Percentiles rank a stretch among this genome's conserved stretches.
Conservation (phyloP, 495 filamentous ascomycete genomes). For the Penicillium herquei region DNA sequence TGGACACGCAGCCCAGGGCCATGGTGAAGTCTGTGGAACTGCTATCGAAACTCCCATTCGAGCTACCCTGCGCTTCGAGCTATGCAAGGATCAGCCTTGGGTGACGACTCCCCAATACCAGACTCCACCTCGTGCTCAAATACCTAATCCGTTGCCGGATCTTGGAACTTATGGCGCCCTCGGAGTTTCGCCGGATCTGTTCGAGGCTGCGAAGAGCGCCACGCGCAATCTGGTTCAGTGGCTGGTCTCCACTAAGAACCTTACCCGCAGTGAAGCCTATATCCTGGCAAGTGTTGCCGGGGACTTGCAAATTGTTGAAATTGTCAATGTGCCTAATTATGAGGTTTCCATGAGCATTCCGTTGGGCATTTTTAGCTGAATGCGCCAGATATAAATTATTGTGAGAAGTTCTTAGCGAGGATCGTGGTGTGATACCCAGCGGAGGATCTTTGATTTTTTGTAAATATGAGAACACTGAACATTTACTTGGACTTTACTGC, state of each 20-base stretch:
- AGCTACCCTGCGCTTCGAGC: conserved; percentile 43
- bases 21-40: conserved; percentile 53
- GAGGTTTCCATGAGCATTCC: conserved; percentile 47
- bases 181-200: conserved; percentile 42
- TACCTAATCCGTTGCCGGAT: conserved; percentile 25
- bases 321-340: conserved; percentile 51
- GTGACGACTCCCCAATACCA: conserved; percentile 44
- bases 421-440: conserved; percentile 17
- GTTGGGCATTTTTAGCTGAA: conserved; percentile 37
- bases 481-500: no score
- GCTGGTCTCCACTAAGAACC: conserved; percentile 43
- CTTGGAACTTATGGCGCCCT: conserved; percentile 46
- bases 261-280: conserved; percentile 46
- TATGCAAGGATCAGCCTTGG: conserved; percentile 45
- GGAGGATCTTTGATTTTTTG: conserved; percentile 5
- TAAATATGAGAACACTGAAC: conserved; percentile 10
- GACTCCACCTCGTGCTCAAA: conserved; percentile 30
- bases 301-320: conserved; percentile 45
- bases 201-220: conserved; percentile 45
- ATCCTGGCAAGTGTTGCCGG: conserved; percentile 49
- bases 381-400: neutral
- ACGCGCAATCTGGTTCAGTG: conserved; percentile 43
- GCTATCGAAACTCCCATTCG: conserved; percentile 54
- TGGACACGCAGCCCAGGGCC: conserved; percentile 55
- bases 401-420: no score